A percentile compares a stretch with the other conserved stretches of the same genome.
Conservation (phyloP, 2,329 filamentous ascomycete species). For the Zarea fungicola region DNA sequence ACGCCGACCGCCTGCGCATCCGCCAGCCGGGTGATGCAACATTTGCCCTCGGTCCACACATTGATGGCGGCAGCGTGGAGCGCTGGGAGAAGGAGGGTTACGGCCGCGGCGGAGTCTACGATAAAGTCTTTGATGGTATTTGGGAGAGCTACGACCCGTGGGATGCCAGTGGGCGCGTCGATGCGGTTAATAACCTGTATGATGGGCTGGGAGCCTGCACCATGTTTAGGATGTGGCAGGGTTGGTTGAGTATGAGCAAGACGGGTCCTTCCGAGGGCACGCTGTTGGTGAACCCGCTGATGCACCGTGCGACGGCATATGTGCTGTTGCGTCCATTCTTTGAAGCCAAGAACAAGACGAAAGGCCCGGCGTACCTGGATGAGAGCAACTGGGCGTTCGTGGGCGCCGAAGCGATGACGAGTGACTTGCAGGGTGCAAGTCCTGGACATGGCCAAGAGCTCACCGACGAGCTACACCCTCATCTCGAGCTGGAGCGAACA, state of each 20-base stretch:
- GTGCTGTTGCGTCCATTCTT: conserved; percentile 83
- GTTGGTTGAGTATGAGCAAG: conserved; percentile 77
- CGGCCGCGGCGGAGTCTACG: conserved; percentile 62
- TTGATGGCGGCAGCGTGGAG: conserved; percentile 70
- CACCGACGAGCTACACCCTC: conserved; percentile 62
- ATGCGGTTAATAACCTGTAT: conserved; percentile 69
- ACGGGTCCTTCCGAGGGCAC: conserved; percentile 72
- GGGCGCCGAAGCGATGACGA: conserved; percentile 39
- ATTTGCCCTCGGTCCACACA: conserved; percentile 68
- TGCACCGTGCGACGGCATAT: conserved; percentile 73
- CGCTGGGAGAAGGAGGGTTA: conserved; percentile 70
- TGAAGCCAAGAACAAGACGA: conserved; percentile 31
- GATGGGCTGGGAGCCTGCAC: conserved; percentile 75
- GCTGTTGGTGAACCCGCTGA: conserved; percentile 72
- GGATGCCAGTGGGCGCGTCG: conserved; percentile 65
- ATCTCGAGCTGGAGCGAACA: conserved; percentile 59
- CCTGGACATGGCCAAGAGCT: conserved; percentile 68
- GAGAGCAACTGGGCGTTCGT: conserved; percentile 57
- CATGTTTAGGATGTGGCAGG: conserved; percentile 85
- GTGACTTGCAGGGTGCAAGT: conserved; percentile 65
- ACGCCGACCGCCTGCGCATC: conserved; percentile 69
- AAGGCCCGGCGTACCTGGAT: conserved; percentile 37
- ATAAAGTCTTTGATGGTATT: conserved; percentile 62
- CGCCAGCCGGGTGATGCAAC: conserved; percentile 63
- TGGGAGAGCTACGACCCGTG: conserved; percentile 84